Conservation (phyloP, 805 yeast genomes). For the Hanseniaspora vineae region DNA sequence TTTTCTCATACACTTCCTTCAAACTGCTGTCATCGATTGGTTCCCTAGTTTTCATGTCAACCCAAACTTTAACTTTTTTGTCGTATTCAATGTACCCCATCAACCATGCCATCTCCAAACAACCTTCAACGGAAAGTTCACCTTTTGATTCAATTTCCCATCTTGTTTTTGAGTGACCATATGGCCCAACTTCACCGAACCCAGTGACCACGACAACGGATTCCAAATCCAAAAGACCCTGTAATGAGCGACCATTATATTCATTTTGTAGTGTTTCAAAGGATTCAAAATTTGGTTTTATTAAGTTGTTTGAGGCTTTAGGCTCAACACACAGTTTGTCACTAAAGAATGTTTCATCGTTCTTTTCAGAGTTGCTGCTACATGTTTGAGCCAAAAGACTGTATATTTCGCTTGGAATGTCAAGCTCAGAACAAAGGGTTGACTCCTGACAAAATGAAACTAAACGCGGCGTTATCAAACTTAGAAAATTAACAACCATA, state of each 20-base stretch:
- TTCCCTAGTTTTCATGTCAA: conserved; percentile 61
- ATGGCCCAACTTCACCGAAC: conserved; percentile 82
- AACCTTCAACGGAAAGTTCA: conserved; percentile 75
- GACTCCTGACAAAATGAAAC: too few relatives aligned
- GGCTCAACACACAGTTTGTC: conserved; percentile 36
- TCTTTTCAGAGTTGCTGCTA: background rate
- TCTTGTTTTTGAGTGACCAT: conserved; percentile 86
- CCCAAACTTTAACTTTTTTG: conserved; percentile 45
- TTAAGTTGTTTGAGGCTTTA: conserved; percentile 67
- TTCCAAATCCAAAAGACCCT: conserved; percentile 68
- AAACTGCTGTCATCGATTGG: conserved; percentile 73
- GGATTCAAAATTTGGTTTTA: conserved; percentile 59
- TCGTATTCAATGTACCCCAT: conserved; percentile 75
- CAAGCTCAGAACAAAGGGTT: too few relatives aligned
- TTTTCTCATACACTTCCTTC: conserved; percentile 66
- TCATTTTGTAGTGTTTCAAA: conserved; percentile 44
- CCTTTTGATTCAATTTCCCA: conserved; percentile 90
- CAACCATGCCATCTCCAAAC: conserved; percentile 89
- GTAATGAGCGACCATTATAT: conserved; percentile 36
- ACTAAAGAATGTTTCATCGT: background rate
- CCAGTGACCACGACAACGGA: conserved; percentile 76
- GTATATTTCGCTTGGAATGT: too few relatives aligned
- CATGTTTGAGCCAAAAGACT: too few relatives aligned
- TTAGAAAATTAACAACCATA: too few relatives aligned
- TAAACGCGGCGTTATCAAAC: too few relatives aligned